phyloP scores from a whole-genome alignment of 2,329 filamentous ascomycete genomes.

The Aspergillus tamarii region DNA sequence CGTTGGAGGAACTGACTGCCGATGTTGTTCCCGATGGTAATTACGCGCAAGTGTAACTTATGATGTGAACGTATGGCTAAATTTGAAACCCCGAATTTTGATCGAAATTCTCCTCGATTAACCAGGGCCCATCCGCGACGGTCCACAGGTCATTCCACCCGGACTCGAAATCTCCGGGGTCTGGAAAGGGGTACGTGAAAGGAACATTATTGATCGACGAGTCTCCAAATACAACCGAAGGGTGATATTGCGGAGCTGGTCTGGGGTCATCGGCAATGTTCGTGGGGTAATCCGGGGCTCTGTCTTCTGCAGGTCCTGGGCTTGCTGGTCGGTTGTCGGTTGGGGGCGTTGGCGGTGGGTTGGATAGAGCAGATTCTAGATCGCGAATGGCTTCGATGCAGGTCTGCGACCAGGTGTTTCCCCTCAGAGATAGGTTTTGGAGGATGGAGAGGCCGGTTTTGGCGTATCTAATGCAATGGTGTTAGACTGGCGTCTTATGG shows the following conservation, averaged over 20 bases:
- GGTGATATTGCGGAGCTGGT: conserved; percentile 2
- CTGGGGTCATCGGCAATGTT: not conserved
- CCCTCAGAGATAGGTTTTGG: conserved; percentile 36
- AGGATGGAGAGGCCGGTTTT: conserved; percentile 35
- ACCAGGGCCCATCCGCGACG: conserved; percentile 38
- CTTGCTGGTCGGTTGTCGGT: conserved; percentile 3
- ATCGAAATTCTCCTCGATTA: conserved; percentile 31
- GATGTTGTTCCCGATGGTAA: not conserved
- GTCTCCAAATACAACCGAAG: conserved; percentile 7
- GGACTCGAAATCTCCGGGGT: conserved; percentile 5
- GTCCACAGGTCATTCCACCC: conserved; percentile 31
- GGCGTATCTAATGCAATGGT: conserved; percentile 38
- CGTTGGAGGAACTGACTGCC: not conserved
- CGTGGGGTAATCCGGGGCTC: conserved; percentile 3
- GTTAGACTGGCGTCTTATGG: not conserved
- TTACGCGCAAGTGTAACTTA: not conserved
- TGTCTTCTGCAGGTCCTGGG: not conserved
- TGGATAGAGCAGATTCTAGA: conserved; percentile 33
- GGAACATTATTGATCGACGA: conserved; percentile 1
- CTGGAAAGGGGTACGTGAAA: not conserved
- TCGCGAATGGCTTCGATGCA: conserved; percentile 44
- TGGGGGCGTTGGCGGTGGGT: not conserved
- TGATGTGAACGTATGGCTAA: not conserved
- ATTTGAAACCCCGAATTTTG: not conserved
- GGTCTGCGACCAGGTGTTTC: conserved; percentile 43